Evolutionary conservation across 495 filamentous ascomycete species (phyloP).

Genomic region (Xylaria castorea): DNA sequence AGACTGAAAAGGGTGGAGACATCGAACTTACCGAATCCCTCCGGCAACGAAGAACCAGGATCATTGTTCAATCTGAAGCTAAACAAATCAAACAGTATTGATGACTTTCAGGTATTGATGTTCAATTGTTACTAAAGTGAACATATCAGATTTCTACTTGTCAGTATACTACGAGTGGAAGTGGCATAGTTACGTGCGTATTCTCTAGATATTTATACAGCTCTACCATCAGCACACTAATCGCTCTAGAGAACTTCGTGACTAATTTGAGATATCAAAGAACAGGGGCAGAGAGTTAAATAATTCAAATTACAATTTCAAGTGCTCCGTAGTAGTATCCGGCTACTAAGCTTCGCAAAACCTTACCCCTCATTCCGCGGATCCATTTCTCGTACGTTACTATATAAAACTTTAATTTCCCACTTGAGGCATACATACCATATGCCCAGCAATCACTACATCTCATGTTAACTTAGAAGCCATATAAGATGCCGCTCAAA

Average conservation of each 20-base stretch:
- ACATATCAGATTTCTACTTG: background rate
- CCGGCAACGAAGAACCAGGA: background rate
- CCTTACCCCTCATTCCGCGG: slow-evolving; percentile 10
- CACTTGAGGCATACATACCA: background rate
- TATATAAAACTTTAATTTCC: background rate
- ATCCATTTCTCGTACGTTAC: background rate
- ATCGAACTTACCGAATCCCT: background rate
- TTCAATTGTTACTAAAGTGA: background rate
- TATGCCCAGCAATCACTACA: background rate
- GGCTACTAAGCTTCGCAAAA: background rate
- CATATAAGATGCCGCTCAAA: slow-evolving; percentile 25
- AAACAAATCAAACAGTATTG: background rate
- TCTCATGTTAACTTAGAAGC: background rate
- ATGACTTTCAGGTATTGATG: background rate
- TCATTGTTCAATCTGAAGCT: background rate
- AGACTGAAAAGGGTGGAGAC: background rate
- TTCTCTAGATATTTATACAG: background rate
- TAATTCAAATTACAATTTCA: background rate
- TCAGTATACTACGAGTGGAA: background rate
- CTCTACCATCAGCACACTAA: background rate
- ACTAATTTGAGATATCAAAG: background rate
- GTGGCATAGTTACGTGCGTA: background rate
- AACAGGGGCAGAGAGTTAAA: background rate
- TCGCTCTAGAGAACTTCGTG: background rate
- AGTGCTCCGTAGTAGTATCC: background rate